phyloP scores from a whole-genome alignment of 139 green algal genomes.

The Tetradesmus obliquus region DNA sequence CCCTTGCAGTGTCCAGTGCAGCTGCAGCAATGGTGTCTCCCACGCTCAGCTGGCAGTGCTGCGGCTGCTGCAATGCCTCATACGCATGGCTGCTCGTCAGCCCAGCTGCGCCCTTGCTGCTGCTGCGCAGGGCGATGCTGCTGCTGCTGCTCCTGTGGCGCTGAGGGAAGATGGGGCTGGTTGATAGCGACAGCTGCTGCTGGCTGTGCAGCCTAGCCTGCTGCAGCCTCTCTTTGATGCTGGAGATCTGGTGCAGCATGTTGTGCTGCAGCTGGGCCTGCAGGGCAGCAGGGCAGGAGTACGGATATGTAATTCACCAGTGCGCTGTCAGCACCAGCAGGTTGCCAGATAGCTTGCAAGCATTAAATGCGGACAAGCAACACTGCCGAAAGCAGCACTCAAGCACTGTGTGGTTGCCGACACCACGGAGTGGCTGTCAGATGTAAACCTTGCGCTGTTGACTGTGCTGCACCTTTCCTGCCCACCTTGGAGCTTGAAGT shows the following conservation, averaged over 20 bases:
- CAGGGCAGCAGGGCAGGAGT: neutral
- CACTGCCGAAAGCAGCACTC: neutral
- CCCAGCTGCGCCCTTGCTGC: neutral
- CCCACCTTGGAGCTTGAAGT: neutral
- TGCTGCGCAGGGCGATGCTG: neutral
- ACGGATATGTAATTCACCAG: too few relatives aligned
- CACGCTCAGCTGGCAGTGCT: neutral
- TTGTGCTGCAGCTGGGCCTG: constrained; percentile 39
- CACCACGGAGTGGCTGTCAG: too few relatives aligned
- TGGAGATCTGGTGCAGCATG: constrained; percentile 39
- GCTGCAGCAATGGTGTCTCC: neutral
- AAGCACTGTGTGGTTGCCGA: neutral
- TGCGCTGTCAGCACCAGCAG: neutral
- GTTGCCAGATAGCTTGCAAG: neutral
- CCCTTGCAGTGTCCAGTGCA: neutral
- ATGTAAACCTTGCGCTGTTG: neutral
- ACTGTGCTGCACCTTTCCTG: too few relatives aligned
- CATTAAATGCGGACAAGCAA: neutral
- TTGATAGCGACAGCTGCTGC: neutral
- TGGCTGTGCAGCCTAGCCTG: constrained; percentile 35
- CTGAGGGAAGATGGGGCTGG: constrained; percentile 1
- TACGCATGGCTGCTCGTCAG: neutral
- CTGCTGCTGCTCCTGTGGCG: neutral
- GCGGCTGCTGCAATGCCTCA: neutral
- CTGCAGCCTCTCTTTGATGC: constrained; percentile 41